Evolutionary conservation across 1,284 basidiomycete genomes (phyloP), one percentile per base, ranked within the genome.

Genomic region (Ceratobasidium sp.): DNA sequence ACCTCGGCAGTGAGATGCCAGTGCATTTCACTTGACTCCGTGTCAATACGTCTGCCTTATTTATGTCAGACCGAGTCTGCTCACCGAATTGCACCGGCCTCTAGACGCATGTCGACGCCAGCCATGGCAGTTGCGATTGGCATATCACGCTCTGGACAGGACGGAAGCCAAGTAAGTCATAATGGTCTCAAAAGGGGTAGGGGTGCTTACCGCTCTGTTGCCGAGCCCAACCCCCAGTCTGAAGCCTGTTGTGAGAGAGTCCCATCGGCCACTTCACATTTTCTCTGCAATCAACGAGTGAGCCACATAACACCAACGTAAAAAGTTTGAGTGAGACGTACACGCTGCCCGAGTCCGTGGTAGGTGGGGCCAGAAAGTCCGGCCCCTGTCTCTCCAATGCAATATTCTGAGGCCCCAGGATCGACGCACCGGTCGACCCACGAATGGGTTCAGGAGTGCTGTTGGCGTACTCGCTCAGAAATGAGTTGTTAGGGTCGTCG

Each of bases 181-280:
- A 11, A 38, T 38, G 11, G 11, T 38, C 35, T 38, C 35, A 38
- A 38, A 38, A 38, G 11, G 35, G 35, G 35, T 5, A 5, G 11
- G 11, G 11, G 11, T 4, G 11, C 35, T 11, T 74, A 88, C 89
- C 77, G 75, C 90, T 91, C 80, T 91, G 84, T 76, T 91, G 86
- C 69, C 90, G 85, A 44, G 89, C 88, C 90, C 90, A 93, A 0
- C 91, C 91, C 28, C 91, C 91, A 0, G 86, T 86, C 73, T 88
- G 87, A 23, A 92, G 79, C 28, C 89, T 86, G 77, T 90, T 91
- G 79, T 89, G 87, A 73, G 88, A 90, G 72, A 91, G 79, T 73
- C 83, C 82, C 79, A 91, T 90, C 0, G 90, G 86, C 91, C 91
- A 92, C 79, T 91, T 91, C 14, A 88, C 86, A 76, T 90, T 90